These are phyloP conservation scores for Diplodia sapinea DNA, from an alignment of 2,329 filamentous ascomycete genomes.

Conservation along the genomic window DNA sequence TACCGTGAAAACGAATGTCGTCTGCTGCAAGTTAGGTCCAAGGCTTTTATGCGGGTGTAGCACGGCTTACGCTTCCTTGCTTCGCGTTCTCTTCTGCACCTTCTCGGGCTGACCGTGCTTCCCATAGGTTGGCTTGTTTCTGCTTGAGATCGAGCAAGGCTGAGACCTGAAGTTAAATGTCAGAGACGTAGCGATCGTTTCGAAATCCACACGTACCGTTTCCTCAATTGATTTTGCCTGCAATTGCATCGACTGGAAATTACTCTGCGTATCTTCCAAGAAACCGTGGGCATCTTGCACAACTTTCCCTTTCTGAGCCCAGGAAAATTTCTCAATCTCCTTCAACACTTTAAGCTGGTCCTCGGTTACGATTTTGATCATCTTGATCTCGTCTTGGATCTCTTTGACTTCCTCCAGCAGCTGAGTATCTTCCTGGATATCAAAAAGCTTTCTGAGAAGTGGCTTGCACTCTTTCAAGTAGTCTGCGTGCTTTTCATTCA, in stretches of 20 bases:
- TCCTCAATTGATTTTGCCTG: background rate
- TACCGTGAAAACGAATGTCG: conserved; percentile 65
- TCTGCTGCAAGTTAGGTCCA: conserved; percentile 35
- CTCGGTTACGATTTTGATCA: conserved; percentile 61
- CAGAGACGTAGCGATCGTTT: conserved; percentile 50
- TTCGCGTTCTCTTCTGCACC: conserved; percentile 66
- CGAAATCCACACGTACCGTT: background rate
- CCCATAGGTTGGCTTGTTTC: conserved; percentile 71
- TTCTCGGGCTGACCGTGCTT: conserved; percentile 67
- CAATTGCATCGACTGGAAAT: background rate
- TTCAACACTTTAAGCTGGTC: conserved; percentile 56
- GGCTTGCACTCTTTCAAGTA: too few relatives aligned
- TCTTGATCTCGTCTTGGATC: conserved; percentile 70
- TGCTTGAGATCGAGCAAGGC: conserved; percentile 71
- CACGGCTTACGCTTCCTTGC: conserved; percentile 49
- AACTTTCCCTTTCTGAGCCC: too few relatives aligned
- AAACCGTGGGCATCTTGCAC: too few relatives aligned
- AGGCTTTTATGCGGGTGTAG: too few relatives aligned
- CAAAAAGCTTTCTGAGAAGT: too few relatives aligned
- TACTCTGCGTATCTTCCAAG: background rate
- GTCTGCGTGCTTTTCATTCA: conserved; percentile 1
- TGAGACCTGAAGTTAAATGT: conserved; percentile 54
- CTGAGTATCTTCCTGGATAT: conserved; percentile 66
- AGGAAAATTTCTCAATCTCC: background rate
- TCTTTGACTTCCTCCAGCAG: conserved; percentile 69